Percentiles rank a stretch among this genome's conserved stretches.
phyloP scores from a whole-genome alignment of 2,329 filamentous ascomycete genomes.

The Neocucurbitaria cava region DNA sequence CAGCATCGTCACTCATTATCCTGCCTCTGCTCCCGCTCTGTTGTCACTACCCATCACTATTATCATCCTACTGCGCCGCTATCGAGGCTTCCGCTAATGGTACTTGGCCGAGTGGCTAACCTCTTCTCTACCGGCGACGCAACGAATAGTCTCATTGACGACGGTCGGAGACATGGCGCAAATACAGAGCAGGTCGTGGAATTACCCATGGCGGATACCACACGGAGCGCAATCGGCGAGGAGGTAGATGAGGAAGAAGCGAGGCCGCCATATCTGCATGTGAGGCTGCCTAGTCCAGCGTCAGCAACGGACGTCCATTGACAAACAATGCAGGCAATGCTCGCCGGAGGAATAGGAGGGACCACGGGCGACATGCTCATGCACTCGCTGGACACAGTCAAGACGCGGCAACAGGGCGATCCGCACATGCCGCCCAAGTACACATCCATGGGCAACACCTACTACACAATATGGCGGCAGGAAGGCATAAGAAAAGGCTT shows the following conservation, averaged over 20 bases:
- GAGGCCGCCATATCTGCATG: conserved; percentile 58
- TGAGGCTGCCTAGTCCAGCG: conserved; percentile 31
- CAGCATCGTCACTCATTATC: conserved; percentile 33
- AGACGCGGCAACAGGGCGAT: conserved; percentile 96
- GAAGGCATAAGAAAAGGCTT: conserved; percentile 86
- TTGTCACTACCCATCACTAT: conserved; percentile 4
- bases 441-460: conserved; percentile 86
- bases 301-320: conserved; percentile 24
- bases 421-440: conserved; percentile 93
- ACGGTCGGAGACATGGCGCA: conserved; percentile 41
- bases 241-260: conserved; percentile 52
- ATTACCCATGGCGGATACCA: conserved; percentile 28
- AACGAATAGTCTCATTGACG: conserved; percentile 44
- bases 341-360: conserved; percentile 91
- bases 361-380: conserved; percentile 96
- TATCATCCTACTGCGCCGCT: conserved; percentile 17
- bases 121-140: conserved; percentile 51
- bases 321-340: conserved; percentile 73
- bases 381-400: conserved; percentile 98
- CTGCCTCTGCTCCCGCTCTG: conserved; percentile 5
- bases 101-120: conserved; percentile 58
- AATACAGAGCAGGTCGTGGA: conserved; percentile 31
- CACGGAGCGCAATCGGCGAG: conserved; percentile 20
- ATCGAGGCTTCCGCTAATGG: conserved; percentile 50
- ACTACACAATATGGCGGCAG: conserved; percentile 90